Conservation (phyloP, 768 basidiomycete species). For the Saitozyma sp. region DNA sequence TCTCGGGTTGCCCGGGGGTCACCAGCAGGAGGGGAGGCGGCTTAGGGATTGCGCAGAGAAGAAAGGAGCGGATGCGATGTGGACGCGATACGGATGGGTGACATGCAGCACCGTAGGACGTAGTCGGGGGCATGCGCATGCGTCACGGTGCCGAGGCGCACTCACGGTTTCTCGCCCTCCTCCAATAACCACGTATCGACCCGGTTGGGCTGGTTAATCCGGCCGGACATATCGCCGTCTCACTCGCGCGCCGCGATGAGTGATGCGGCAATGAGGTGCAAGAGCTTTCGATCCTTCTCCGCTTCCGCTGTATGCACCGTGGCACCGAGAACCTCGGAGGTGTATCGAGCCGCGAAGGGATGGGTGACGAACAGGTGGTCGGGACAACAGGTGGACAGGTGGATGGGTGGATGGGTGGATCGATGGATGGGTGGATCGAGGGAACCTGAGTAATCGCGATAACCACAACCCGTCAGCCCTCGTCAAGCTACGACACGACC, state of each 20-base stretch:
- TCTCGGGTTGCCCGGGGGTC: too few relatives aligned
- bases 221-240: slow-evolving; percentile 44
- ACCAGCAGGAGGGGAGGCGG: slow-evolving; percentile 8
- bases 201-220: slow-evolving; percentile 89
- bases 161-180: slow-evolving; percentile 91
- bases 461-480: not conserved
- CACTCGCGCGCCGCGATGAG: not conserved
- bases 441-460: slow-evolving; percentile 7
- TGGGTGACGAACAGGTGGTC: not conserved
- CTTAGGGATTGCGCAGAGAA: not conserved
- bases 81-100: too few relatives aligned
- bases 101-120: too few relatives aligned
- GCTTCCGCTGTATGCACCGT: not conserved
- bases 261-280: not conserved
- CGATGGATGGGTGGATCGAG: slow-evolving; percentile 7
- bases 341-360: not conserved
- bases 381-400: slow-evolving; percentile 8
- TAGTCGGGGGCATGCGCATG: not conserved
- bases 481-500: too few relatives aligned
- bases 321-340: not conserved
- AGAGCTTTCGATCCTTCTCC: not conserved
- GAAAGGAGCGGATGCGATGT: too few relatives aligned
- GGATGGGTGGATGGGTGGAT: not conserved
- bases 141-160: slow-evolving; percentile 29
- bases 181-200: slow-evolving; percentile 88